phyloP scores from a whole-genome alignment of 495 filamentous ascomycete species.

The Hypoxylon intermedium region DNA sequence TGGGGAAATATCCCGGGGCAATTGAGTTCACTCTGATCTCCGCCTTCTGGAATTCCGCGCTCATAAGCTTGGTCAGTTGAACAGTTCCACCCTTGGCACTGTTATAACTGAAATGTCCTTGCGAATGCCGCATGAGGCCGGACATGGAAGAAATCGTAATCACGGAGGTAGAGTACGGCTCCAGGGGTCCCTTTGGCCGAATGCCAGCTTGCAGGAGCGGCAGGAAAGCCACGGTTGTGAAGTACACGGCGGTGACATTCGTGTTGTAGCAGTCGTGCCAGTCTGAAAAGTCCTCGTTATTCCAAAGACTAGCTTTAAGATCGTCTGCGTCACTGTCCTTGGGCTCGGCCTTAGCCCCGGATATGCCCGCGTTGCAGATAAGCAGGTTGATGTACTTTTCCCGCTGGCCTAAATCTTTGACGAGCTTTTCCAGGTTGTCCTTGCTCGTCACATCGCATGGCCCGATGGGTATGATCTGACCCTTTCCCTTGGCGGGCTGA shows the following conservation, averaged over 20 bases:
- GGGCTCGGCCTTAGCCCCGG: slow-evolving; percentile 52
- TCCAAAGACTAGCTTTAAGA: slow-evolving; percentile 52
- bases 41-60: slow-evolving; percentile 59
- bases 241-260: slow-evolving; percentile 67
- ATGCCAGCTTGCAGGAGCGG: slow-evolving; percentile 58
- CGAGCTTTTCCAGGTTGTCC: slow-evolving; percentile 61
- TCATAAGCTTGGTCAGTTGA: slow-evolving; percentile 68
- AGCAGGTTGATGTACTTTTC: slow-evolving; percentile 66
- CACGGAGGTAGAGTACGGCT: slow-evolving; percentile 57
- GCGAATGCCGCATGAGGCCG: slow-evolving; percentile 60
- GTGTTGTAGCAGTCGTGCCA: slow-evolving; percentile 63
- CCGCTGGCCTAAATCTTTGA: slow-evolving; percentile 54
- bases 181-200: slow-evolving; percentile 51
- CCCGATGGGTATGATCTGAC: slow-evolving; percentile 46
- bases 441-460: slow-evolving; percentile 70
- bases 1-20: slow-evolving; percentile 69
- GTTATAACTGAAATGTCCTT: slow-evolving; percentile 65
- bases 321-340: slow-evolving; percentile 49
- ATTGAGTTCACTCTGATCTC: slow-evolving; percentile 68
- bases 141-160: slow-evolving; percentile 66
- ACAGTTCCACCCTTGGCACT: slow-evolving; percentile 66
- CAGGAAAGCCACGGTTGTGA: slow-evolving; percentile 68
- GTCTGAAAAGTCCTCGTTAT: slow-evolving; percentile 52
- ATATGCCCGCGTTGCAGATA: slow-evolving; percentile 67
- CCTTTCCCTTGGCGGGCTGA: slow-evolving; percentile 37